phyloP scores from a whole-genome alignment of 73 alveolate genomes.

The Loxodes magnus region DNA sequence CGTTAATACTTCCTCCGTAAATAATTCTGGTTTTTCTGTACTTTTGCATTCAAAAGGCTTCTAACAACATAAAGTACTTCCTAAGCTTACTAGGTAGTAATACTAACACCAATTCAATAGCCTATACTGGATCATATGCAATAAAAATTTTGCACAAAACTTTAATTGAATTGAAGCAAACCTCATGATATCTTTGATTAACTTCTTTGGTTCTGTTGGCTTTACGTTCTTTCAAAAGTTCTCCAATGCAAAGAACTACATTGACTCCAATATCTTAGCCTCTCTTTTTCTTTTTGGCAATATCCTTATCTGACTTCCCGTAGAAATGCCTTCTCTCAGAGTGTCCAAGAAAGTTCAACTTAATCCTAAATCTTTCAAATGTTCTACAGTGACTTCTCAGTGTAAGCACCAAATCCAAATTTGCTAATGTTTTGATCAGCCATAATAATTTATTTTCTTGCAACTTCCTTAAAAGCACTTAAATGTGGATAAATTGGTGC shows the following conservation, averaged over 20 bases:
- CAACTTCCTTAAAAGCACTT: constrained; percentile 24
- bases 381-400: constrained; percentile 91
- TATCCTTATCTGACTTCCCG: constrained; percentile 87
- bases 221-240: constrained; percentile 80
- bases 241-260: constrained; percentile 88
- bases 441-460: constrained; percentile 33
- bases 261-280: constrained; percentile 67
- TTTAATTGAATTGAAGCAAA: constrained; percentile 54
- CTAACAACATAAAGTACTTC: constrained; percentile 91
- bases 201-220: constrained; percentile 68
- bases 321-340: constrained; percentile 93
- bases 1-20: constrained; percentile 98
- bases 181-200: constrained; percentile 61
- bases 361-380: constrained; percentile 76
- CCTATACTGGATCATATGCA: constrained; percentile 98
- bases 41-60: constrained; percentile 71
- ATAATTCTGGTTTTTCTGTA: constrained; percentile 72
- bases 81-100: constrained; percentile 91
- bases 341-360: constrained; percentile 92
- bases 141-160: constrained; percentile 79
- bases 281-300: constrained; percentile 65
- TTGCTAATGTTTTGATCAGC: constrained; percentile 77
- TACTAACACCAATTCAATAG: constrained; percentile 91
- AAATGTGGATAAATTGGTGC: constrained; percentile 66
- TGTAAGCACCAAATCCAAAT: constrained; percentile 83